These are phyloP conservation scores for Rickenella mellea DNA, from an alignment of 768 basidiomycete species.

Conservation along the genomic window DNA sequence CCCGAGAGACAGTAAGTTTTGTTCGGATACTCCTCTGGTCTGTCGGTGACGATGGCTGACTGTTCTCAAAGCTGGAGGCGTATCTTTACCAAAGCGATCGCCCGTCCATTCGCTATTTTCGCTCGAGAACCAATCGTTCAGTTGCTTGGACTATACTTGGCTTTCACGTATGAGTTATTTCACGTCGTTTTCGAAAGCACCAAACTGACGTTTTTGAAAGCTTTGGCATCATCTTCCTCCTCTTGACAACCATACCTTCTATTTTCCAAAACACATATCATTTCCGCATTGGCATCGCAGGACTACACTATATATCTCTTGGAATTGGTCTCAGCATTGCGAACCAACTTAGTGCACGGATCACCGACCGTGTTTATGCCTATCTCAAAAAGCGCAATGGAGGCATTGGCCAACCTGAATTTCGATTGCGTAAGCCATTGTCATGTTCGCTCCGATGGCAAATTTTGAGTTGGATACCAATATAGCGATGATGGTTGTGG, in stretches of 20 bases:
- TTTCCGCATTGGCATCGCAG: slow-evolving; percentile 16
- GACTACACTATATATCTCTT: slow-evolving; percentile 19
- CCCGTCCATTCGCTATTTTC: slow-evolving; percentile 23
- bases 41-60: no score
- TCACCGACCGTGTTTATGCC: slow-evolving; percentile 15
- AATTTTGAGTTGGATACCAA: slow-evolving; percentile 6
- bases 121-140: slow-evolving; percentile 18
- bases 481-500: slow-evolving; percentile 12
- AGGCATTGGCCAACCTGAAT: slow-evolving; percentile 17
- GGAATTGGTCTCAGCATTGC: slow-evolving; percentile 18
- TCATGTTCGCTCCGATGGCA: neutral
- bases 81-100: slow-evolving; percentile 20
- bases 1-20: neutral
- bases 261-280: slow-evolving; percentile 12
- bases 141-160: slow-evolving; percentile 13
- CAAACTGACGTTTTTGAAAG: neutral
- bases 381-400: slow-evolving; percentile 12
- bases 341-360: slow-evolving; percentile 11
- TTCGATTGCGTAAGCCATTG: slow-evolving; percentile 7
- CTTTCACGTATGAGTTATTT: slow-evolving; percentile 19
- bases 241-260: slow-evolving; percentile 5
- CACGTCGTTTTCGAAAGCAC: no score
- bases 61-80: slow-evolving; percentile 6
- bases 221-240: slow-evolving; percentile 1
- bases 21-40: neutral